Base-by-base conservation (phyloP, 352 stramenopile genomes). In the Pythium diclinum region DNA sequence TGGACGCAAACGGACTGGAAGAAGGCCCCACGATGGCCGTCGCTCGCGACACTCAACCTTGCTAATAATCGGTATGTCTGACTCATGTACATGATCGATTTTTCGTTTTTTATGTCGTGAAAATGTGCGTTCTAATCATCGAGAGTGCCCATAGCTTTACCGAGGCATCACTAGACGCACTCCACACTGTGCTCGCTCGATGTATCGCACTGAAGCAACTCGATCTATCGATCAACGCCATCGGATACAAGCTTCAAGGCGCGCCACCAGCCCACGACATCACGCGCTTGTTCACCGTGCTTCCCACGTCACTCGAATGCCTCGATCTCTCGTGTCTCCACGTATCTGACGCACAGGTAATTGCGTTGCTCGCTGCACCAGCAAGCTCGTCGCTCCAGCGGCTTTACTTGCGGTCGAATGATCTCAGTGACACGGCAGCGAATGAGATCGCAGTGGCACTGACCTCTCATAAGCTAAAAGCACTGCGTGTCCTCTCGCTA, bases 181-280 rank as follows among this genome's bases (percentile, higher is more conserved):
- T 87, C 17, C 46, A 66, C 1, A 17, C 25, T 1, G 61, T 89
- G 42, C 55, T 89, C 19, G 2, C 36, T 6, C 63, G 65, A 36
- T 80, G 74, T 13, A 71, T 74, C 0, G 42, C 28, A 7, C 69
- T 89, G 0, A 47, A 54, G 47, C 33, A 73, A 3, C 28, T 87
- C 16, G 80, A 89, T 62, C n/a, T 89, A 11, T 89, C 80, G 5
- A 57, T 89, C 19, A 89, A 89, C 51, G 40, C 63, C 3, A 17
- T 78, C 8, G 63, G 63, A 17, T 69, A 69, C 44, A 30, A 56
- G 1, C 28, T 67, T 19, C 13, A 21, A 3, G 21, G 13, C 21
- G 17, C 8, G 2, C 14, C 21, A 3, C 25, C 2, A 23, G 13
- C 3, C 1, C 13, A 52, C 3, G 36, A 59, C 11, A 34, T 65